Evolutionary conservation across 768 basidiomycete genomes (phyloP).

Genomic region (Auriculariales sp.): DNA sequence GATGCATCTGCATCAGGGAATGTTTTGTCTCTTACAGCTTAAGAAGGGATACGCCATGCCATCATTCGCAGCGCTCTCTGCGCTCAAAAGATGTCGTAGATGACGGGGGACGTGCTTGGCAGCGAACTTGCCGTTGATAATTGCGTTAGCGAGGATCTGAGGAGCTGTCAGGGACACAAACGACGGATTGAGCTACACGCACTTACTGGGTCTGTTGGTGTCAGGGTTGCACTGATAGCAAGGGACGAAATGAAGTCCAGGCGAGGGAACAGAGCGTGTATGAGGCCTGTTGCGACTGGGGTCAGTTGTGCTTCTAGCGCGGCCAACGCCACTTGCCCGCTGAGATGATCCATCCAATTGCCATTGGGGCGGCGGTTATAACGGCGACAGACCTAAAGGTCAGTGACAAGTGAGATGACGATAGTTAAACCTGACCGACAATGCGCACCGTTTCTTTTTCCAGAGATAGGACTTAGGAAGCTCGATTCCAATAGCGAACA

Average conservation of each 20-base stretch:
- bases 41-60: conserved; percentile 92
- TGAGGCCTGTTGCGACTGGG: conserved; percentile 31
- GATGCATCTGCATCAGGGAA: not conserved
- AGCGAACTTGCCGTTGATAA: conserved; percentile 41
- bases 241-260: conserved; percentile 63
- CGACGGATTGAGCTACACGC: conserved; percentile 69
- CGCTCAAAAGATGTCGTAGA: conserved; percentile 57
- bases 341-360: conserved; percentile 68
- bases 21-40: conserved; percentile 1
- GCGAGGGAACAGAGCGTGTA: conserved; percentile 57
- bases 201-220: conserved; percentile 90
- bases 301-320: not conserved
- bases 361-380: conserved; percentile 76
- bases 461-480: conserved; percentile 81
- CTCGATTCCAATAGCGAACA: conserved; percentile 94
- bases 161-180: conserved; percentile 8
- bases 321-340: conserved; percentile 28
- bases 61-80: conserved; percentile 91
- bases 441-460: conserved; percentile 28
- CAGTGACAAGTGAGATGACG: no score
- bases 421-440: conserved; percentile 21
- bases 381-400: no score
- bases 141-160: not conserved
- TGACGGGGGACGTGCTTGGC: conserved; percentile 54
- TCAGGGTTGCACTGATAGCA: conserved; percentile 78